Evolutionary conservation across 2,329 filamentous ascomycete species (phyloP), one percentile per base, ranked within the genome.

Genomic region (Scedosporium apiospermum): DNA sequence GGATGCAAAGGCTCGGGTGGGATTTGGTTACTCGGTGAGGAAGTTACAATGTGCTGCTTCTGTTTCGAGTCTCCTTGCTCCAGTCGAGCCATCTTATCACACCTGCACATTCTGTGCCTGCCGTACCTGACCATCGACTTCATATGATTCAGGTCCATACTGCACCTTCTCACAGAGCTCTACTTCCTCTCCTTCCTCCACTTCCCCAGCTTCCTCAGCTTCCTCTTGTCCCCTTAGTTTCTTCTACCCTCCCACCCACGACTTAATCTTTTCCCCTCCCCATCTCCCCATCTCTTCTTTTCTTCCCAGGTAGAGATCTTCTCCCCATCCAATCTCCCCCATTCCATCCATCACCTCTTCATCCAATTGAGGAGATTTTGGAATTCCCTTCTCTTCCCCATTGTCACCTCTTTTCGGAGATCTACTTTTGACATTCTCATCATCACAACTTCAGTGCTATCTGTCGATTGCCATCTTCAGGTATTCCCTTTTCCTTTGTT

Each of bases 251-350:
- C 27, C 27, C 27, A 30, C 27, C 27, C 27, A 30, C 27, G 6
- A 30, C 27, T 30, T 30, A 30, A 34, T 18, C 23, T 18, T 53
- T 21, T 59, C 38, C 38, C 34, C n/a, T 38, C 57, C n/a, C 14
- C n/a, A n/a, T 57, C 27, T 12, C 14, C n/a, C 30, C 27, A 14
- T 46, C 7, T 26, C 41, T 16, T 58, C 30, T 55, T 23, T 18
- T 61, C 27, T 30, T 30, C 27, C 27, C 27, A 30, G 1, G 27
- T 30, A 30, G 27, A 30, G 27, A 30, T 55, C 51, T 58, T 44
- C 58, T 34, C 51, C 65, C 59, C 65, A 49, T 65, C 66, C 59
- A 49, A 53, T 34, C 44, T 57, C 62, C 51, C 64, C 49, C 42
- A 41, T 55, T 26, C 23, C 26, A 30, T 42, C 60, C 55, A 58